Base-by-base conservation (phyloP, 2,329 filamentous ascomycete genomes). In the Falciphora oryzae region DNA sequence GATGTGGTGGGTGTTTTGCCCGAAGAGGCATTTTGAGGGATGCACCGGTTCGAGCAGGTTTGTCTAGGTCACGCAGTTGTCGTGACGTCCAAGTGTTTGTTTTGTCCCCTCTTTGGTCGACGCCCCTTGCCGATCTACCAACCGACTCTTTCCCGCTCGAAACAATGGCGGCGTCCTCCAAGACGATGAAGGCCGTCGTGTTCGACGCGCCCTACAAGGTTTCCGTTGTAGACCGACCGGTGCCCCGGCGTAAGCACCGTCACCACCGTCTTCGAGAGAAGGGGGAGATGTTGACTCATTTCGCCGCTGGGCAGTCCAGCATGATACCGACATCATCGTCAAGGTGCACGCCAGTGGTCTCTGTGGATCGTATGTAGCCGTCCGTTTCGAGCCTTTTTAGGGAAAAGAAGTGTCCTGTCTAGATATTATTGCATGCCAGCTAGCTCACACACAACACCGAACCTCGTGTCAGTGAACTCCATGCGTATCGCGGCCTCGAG, bases 161-260 rank as follows among this genome's bases (percentile, higher is more conserved):
- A 29, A 16, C 63, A 35, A 65, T 50, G 29, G 74, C 80, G 75
- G 71, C 75, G 63, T 65, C 73, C 8, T 72, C 75, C 32, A 71
- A 72, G 50, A 91, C 85, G 0, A 97, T 97, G 93, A 90, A 91
- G 75, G 92, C 92, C 35, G 91, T 97, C 35, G 85, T 97, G 64
- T 96, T 97, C 78, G 89, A 94, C 67, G 92, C 89, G 2, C 89
- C 90, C 4, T 82, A 85, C 71, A 87, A 91, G 72, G 83, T 96
- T 64, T 88, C 84, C 0, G 77, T 97, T 64, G 89, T 96, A 77
- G 86, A 95, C 66, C 84, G 91, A 27, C 92, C 92, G 0, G 83
- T 94, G 16, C 93, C 93, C 1, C 84, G 85, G 69, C 83, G 82
- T 80, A 67, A 72, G 76, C 70, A 58, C 25, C 38, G 57, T 31